Evolutionary conservation across 306 rosid species (phyloP).

Genomic region (Nissolia schottii): DNA sequence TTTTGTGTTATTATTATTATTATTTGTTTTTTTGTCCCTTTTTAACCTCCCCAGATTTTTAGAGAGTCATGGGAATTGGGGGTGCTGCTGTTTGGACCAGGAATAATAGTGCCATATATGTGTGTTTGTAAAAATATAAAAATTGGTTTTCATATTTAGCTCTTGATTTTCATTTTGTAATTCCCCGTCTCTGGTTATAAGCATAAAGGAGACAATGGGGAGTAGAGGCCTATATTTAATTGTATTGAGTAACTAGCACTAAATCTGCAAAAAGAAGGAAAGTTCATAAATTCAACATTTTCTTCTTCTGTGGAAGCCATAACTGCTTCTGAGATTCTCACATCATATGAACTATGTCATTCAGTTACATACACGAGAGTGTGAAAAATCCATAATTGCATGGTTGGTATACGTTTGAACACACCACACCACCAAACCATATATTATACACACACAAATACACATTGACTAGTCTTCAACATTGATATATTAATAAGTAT

Average conservation of each 20-base stretch:
- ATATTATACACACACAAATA: neutral
- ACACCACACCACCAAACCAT: neutral
- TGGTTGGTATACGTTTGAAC: neutral
- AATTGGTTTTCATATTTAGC: slow-evolving; percentile 15
- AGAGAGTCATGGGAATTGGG: slow-evolving; percentile 27
- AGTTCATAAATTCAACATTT: neutral
- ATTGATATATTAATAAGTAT: neutral
- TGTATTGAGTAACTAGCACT: neutral
- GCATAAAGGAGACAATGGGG: neutral
- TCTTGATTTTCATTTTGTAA: neutral
- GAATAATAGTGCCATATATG: slow-evolving; percentile 16
- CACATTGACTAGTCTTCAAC: neutral
- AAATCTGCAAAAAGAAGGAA: neutral
- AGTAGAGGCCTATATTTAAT: neutral
- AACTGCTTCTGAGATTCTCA: neutral
- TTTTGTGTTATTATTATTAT: no score
- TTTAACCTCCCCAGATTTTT: neutral
- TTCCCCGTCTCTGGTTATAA: neutral
- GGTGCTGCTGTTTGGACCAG: slow-evolving; percentile 16
- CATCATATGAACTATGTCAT: neutral
- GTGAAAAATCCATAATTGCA: neutral
- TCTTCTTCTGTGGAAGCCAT: neutral
- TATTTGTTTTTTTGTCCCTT: slow-evolving; percentile 1
- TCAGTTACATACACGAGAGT: neutral
- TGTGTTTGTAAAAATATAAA: slow-evolving; percentile 19